Evolutionary conservation across 495 filamentous ascomycete species (phyloP), one percentile per base, ranked within the genome.

Genomic region (Neurospora hispaniola): DNA sequence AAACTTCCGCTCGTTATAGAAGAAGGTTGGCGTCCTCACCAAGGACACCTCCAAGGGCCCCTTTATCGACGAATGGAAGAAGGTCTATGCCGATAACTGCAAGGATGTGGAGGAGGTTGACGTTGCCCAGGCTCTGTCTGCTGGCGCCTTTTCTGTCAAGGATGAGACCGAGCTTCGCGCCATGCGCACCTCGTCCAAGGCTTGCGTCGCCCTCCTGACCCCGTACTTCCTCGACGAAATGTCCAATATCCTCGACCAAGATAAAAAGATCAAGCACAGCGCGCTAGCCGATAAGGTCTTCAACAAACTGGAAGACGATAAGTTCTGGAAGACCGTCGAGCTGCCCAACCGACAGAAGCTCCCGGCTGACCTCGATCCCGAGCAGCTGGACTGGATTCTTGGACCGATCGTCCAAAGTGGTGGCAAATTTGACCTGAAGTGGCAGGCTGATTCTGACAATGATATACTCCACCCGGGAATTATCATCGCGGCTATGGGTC

Each of bases 141-240:
- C 88, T 1, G 90, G 89, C 59, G 93, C 92, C 42, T 91, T 99
- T 79, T 90, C 96, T n/a, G 88, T 97, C 73, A 99, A 99, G 82
- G 96, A 98, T 81, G 94, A 97, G 72, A 90, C 91, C 74, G 96
- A 99, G 81, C 84, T 99, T 86, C 94, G 96, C 59, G 90, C 91
- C 1, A 97, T 98, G 87, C 90, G 96, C 62, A 94, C 93, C 76
- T 93, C 96, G 4, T 96, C 96, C 16, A 89, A 94, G 77, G 94
- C 95, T 41, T 96, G 94, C 74, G 94, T 94, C 73, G 94, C 93
- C 54, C 84, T 98, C 42, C 93, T 98, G 88, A 92, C 92, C 31
- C 92, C 93, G 71, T 98, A 94, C 81, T 98, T 98, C 79, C 89
- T 98, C 71, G 96, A 98, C 79, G 93, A 97, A 79, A 98, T 99